These are phyloP conservation scores for Botrytis galanthina DNA, from an alignment of 2,329 filamentous ascomycete species.

Conservation along the genomic window DNA sequence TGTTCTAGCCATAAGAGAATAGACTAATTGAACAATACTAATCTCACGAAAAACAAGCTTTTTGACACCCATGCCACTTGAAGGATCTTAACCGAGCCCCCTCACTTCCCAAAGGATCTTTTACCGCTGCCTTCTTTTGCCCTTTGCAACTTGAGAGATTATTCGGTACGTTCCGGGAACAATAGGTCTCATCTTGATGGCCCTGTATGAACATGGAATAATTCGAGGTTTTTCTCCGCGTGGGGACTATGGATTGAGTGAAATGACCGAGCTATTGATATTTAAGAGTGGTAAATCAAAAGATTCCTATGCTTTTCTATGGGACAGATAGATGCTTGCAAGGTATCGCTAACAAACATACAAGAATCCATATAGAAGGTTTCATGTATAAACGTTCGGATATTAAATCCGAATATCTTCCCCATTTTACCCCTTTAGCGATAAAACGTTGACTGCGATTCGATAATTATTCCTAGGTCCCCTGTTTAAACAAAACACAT, in stretches of 20 bases:
- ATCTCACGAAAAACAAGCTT: neutral
- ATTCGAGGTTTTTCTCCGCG: neutral
- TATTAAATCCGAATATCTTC: neutral
- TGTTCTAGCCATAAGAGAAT: neutral
- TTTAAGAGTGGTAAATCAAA: neutral
- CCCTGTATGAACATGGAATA: neutral
- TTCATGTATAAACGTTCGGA: constrained; percentile 13
- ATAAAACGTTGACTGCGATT: neutral
- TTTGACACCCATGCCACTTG: neutral
- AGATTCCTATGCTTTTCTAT: neutral
- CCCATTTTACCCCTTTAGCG: constrained; percentile 10
- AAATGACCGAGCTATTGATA: neutral
- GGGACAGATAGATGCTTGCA: neutral
- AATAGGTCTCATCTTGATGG: neutral
- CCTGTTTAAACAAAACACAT: constrained; percentile 6
- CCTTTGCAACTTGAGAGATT: neutral
- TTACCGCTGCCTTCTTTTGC: neutral
- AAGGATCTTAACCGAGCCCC: neutral
- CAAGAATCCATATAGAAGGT: neutral
- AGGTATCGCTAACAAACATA: neutral
- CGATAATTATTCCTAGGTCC: neutral
- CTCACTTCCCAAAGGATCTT: neutral
- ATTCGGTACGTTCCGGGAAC: neutral
- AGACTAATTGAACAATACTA: neutral
- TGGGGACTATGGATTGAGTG: neutral